Conservation (phyloP, 805 yeast species). For the Candida incommunis region DNA sequence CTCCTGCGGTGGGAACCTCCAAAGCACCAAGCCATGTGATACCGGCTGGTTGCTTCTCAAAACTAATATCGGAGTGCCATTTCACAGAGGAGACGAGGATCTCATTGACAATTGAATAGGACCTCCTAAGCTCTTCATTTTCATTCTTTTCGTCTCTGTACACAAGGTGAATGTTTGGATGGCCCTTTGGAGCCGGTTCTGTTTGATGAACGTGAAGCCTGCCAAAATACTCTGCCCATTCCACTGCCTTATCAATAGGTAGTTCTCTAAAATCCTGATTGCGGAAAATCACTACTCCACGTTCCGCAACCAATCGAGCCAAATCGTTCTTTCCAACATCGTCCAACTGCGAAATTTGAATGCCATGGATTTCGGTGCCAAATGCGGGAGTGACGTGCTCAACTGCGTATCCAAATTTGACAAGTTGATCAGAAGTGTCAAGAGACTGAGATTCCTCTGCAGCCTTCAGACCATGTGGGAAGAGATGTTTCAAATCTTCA, state of each 20-base stretch:
- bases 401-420: constrained; percentile 13
- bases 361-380: constrained; percentile 50
- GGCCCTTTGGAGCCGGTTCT: constrained; percentile 49
- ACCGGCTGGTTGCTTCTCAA: constrained; percentile 62
- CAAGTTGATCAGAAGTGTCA: constrained; percentile 7
- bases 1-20: constrained; percentile 51
- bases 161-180: constrained; percentile 48
- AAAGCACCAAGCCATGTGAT: constrained; percentile 50
- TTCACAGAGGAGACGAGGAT: constrained; percentile 13
- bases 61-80: constrained; percentile 68
- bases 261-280: constrained; percentile 49
- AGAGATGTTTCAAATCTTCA: constrained; percentile 36
- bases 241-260: constrained; percentile 18
- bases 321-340: constrained; percentile 51
- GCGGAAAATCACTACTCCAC: constrained; percentile 61
- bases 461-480: constrained; percentile 21
- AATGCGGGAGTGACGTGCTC: constrained; percentile 47
- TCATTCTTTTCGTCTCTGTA: constrained; percentile 31
- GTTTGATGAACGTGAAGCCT: constrained; percentile 62
- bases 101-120: constrained; percentile 5
- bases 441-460: constrained; percentile 5
- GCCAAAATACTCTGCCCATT: constrained; percentile 54
- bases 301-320: constrained; percentile 52
- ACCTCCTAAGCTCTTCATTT: constrained; percentile 13
- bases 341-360: constrained; percentile 44